Percentiles rank a stretch among this genome's conserved stretches.
Conservation (phyloP, 306 rosid species). For the Fagus crenata region DNA sequence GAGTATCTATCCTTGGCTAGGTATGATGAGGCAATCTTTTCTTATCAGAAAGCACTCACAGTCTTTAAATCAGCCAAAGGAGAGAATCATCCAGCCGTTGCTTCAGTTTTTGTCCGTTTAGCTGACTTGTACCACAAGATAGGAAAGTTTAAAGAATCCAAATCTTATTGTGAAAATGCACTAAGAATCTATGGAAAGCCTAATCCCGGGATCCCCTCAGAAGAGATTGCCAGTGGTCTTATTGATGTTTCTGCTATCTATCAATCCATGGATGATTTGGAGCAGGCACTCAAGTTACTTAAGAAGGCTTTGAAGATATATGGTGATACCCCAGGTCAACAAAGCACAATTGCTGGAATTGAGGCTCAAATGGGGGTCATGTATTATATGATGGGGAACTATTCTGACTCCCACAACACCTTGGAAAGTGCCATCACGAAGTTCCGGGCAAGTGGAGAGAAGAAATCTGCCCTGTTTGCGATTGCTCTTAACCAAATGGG, state of each 20-base stretch:
- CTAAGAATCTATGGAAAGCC: slow-evolving; percentile 60
- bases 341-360: slow-evolving; percentile 73
- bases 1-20: slow-evolving; percentile 67
- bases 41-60: slow-evolving; percentile 74
- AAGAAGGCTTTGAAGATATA: slow-evolving; percentile 72
- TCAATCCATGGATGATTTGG: slow-evolving; percentile 78
- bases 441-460: slow-evolving; percentile 71
- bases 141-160: slow-evolving; percentile 79
- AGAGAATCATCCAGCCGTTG: slow-evolving; percentile 71
- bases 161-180: slow-evolving; percentile 74
- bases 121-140: slow-evolving; percentile 78
- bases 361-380: slow-evolving; percentile 88
- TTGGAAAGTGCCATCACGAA: slow-evolving; percentile 58
- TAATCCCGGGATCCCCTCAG: slow-evolving; percentile 54
- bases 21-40: slow-evolving; percentile 72
- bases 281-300: slow-evolving; percentile 67
- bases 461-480: slow-evolving; percentile 72
- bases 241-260: slow-evolving; percentile 75
- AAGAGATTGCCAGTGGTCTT: slow-evolving; percentile 79
- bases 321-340: slow-evolving; percentile 61
- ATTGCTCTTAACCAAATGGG: slow-evolving; percentile 92
- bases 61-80: slow-evolving; percentile 74
- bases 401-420: slow-evolving; percentile 58
- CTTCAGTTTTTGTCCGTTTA: slow-evolving; percentile 72
- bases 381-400: slow-evolving; percentile 76